Percentiles rank a stretch among this genome's conserved stretches.
phyloP scores from a whole-genome alignment of 441 rosid genomes.

The Omphalea diandra region DNA sequence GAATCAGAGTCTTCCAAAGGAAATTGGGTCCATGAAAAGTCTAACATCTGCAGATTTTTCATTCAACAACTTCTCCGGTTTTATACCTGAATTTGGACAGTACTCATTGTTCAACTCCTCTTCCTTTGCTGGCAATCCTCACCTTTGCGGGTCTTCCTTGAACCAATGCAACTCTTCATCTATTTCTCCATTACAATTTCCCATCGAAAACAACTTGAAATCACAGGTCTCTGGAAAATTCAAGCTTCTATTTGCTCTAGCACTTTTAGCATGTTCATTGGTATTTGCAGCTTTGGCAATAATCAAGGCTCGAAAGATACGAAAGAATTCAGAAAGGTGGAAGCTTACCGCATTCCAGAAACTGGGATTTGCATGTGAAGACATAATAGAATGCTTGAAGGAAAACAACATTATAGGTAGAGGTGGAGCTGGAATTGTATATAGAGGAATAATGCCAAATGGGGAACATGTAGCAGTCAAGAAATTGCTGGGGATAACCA shows the following conservation, averaged over 20 bases:
- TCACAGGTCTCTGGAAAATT: slow-evolving; percentile 49
- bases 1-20: slow-evolving; percentile 54
- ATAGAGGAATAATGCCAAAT: slow-evolving; percentile 63
- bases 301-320: slow-evolving; percentile 47
- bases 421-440: slow-evolving; percentile 85
- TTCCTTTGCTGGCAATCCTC: slow-evolving; percentile 73
- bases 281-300: slow-evolving; percentile 56
- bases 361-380: slow-evolving; percentile 60
- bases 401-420: slow-evolving; percentile 74
- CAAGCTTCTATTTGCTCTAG: slow-evolving; percentile 67
- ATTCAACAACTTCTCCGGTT: slow-evolving; percentile 73
- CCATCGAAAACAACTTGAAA: slow-evolving; percentile 28
- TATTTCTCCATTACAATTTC: slow-evolving; percentile 35
- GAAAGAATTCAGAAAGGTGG: slow-evolving; percentile 53
- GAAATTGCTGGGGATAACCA: slow-evolving; percentile 54
- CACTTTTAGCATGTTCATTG: slow-evolving; percentile 58
- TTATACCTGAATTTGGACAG: slow-evolving; percentile 73
- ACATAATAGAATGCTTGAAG: slow-evolving; percentile 69
- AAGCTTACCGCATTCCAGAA: slow-evolving; percentile 77
- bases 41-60: slow-evolving; percentile 83
- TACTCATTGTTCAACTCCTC: slow-evolving; percentile 74
- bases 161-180: slow-evolving; percentile 51
- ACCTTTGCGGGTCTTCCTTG: slow-evolving; percentile 58
- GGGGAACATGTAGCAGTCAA: slow-evolving; percentile 89
- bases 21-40: slow-evolving; percentile 68